These are phyloP conservation scores for Umbilicus rupestris DNA, from an alignment of 164 flowering plant species.

Conservation along the genomic window DNA sequence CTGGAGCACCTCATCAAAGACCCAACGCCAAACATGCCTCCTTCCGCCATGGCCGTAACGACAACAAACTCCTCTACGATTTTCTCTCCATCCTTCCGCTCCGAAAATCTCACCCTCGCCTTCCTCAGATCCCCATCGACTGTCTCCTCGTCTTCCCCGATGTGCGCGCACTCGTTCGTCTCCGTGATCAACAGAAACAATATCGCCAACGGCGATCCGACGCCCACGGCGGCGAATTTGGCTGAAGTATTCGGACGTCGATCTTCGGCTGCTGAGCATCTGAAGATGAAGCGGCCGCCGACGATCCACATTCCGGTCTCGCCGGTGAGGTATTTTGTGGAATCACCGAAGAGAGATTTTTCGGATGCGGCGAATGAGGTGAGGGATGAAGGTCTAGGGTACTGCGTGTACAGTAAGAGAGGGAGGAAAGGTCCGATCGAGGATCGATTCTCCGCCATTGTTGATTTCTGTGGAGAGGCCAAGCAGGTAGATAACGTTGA, in stretches of 20 bases:
- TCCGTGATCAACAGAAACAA: background rate
- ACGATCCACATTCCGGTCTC: constrained; percentile 56
- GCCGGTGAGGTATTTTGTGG: constrained; percentile 21
- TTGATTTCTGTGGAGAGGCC: constrained; percentile 46
- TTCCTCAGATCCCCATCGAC: background rate
- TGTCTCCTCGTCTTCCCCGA: background rate
- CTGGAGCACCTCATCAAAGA: background rate
- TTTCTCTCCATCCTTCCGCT: constrained; percentile 2
- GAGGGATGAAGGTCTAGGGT: constrained; percentile 49
- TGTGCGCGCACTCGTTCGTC: background rate
- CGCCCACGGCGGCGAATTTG: background rate
- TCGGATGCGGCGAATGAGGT: constrained; percentile 19
- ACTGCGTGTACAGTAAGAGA: constrained; percentile 65
- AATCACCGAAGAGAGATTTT: constrained; percentile 13
- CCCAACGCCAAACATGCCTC: too few species aligned
- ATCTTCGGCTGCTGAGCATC: constrained; percentile 17
- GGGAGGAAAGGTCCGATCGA: constrained; percentile 79
- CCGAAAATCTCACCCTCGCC: background rate
- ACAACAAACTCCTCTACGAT: background rate
- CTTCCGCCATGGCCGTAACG: background rate
- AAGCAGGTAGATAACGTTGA: constrained; percentile 47
- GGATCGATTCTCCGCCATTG: constrained; percentile 58
- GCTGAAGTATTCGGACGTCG: background rate
- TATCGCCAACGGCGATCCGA: background rate
- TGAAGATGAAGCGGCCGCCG: constrained; percentile 72